phyloP scores from a whole-genome alignment of 257 asterid species.

The Solanum sitiens region DNA sequence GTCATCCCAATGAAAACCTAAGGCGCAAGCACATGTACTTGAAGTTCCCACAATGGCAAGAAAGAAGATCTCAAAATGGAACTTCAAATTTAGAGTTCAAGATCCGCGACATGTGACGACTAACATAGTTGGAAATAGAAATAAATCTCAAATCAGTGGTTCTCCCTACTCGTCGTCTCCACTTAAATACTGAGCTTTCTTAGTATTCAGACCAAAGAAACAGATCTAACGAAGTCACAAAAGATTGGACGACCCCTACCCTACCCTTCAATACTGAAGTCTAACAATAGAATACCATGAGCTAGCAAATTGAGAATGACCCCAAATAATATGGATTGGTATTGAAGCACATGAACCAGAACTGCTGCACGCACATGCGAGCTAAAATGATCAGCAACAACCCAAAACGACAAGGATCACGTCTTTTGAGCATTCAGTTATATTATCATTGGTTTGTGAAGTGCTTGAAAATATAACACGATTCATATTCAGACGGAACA shows the following conservation, averaged over 20 bases:
- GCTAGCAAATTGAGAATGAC: not conserved
- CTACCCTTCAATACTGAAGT: not conserved
- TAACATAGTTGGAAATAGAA: too few species aligned
- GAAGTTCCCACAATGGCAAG: too few species aligned
- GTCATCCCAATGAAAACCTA: too few species aligned
- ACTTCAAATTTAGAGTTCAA: too few species aligned
- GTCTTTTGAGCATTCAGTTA: not conserved
- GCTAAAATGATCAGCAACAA: not conserved
- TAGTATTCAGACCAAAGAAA: not conserved
- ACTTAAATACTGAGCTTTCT: not conserved
- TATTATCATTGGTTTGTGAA: not conserved
- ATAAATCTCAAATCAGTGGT: not conserved
- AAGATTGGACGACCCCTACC: too few species aligned
- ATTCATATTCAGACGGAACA: not conserved
- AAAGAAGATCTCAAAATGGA: too few species aligned
- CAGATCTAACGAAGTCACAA: not conserved
- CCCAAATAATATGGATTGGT: not conserved
- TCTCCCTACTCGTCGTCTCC: not conserved
- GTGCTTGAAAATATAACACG: not conserved
- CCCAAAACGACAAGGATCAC: not conserved
- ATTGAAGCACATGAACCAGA: not conserved
- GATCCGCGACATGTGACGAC: too few species aligned
- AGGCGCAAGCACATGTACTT: not conserved
- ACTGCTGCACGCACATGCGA: not conserved
- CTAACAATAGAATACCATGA: not conserved